Base-by-base conservation (phyloP, 2,329 filamentous ascomycete species). In the Trichoderma sp. region DNA sequence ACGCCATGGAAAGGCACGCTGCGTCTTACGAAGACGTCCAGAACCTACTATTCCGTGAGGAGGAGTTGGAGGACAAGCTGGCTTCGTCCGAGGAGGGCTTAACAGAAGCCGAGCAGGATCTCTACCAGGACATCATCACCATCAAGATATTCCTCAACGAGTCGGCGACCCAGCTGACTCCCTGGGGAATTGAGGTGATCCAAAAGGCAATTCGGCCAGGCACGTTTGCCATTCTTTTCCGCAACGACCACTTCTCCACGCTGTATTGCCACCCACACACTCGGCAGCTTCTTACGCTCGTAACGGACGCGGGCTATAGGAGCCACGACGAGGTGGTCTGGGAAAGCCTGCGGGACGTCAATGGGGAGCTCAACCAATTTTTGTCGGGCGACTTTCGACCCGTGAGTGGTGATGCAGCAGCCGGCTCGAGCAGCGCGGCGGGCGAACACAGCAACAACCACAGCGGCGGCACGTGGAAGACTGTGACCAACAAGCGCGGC, bases 211-310 rank as follows among this genome's bases (percentile, higher is more conserved):
- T 97, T 65, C 80, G 84, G 14, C 89, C 92, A 1, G 94, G 93
- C 1, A 87, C 90, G 1, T 86, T 97, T 67, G 92, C 92, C 0
- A 98, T 99, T 57, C 78, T 99, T 1, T 99, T 99, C 80, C 87
- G 95, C 28, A 99, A 99, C 72, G 94, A 99, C 73, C 95, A 99
- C 75, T 99, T 99, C 73, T 93, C 92, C 48, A 98, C 94, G 0
- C 77, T 99, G 0, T 97, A 96, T 77, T 92, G 93, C 67, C 92
- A 98, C 71, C 92, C 94, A 0, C 81, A 88, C 51, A 92, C 89
- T 0, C 82, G 87, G 47, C 85, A 91, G 69, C 82, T 98, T 1
- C 85, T 94, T 68, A 92, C 91, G 0, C 80, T 99, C 3, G 93
- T 99, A 15, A 98, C 95, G 0, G 95, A 99, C 74, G 90, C 92